phyloP scores from a whole-genome alignment of 495 filamentous ascomycete genomes.

The Copromyces sp. region DNA sequence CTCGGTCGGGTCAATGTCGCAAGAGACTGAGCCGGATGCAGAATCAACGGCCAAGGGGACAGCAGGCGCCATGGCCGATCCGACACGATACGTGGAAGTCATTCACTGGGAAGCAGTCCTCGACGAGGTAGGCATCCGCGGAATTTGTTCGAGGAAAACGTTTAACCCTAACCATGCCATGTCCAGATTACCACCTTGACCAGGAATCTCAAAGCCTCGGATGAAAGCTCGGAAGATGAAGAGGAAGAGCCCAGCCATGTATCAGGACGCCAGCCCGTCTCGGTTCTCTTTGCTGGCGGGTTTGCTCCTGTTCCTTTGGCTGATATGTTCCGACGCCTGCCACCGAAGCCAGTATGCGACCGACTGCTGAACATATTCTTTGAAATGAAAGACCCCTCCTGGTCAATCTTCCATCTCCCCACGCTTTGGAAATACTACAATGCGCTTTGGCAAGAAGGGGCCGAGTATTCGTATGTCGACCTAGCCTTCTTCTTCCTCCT shows the following conservation, averaged over 20 bases:
- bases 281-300: constrained; percentile 33
- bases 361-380: constrained; percentile 37
- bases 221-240: constrained; percentile 17
- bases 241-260: constrained; percentile 8
- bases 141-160: neutral
- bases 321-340: constrained; percentile 34
- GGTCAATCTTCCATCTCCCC: constrained; percentile 34
- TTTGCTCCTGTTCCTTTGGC: constrained; percentile 22
- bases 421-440: constrained; percentile 32
- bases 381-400: constrained; percentile 32
- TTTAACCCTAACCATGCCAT: constrained; percentile 6
- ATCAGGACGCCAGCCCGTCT: constrained; percentile 13
- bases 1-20: neutral
- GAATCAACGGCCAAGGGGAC: constrained; percentile 3
- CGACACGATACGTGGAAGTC: constrained; percentile 39
- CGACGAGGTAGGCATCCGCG: constrained; percentile 33
- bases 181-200: constrained; percentile 20
- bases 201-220: constrained; percentile 9
- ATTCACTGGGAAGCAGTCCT: constrained; percentile 43
- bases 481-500: constrained; percentile 24
- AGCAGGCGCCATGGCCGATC: constrained; percentile 25
- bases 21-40: neutral
- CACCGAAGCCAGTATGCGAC: constrained; percentile 31
- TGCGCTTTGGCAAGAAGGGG: constrained; percentile 19
- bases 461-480: constrained; percentile 12